Conservation (phyloP, 2,329 filamentous ascomycete species). For the Periconia macrospinosa region DNA sequence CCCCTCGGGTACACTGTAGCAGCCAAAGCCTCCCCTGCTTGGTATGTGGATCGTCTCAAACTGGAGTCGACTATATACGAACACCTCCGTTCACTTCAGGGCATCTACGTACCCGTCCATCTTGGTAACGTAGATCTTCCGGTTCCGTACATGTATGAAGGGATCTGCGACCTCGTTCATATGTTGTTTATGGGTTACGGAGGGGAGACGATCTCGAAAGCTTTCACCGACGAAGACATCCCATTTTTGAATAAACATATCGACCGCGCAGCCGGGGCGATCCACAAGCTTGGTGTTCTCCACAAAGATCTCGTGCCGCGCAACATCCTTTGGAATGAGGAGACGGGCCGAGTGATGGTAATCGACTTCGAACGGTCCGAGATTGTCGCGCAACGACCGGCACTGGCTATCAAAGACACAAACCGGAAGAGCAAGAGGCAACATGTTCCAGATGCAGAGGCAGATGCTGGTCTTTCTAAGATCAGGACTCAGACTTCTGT, state of each 20-base stretch:
- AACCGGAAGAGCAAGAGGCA: too few species aligned
- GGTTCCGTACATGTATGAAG: constrained; percentile 18
- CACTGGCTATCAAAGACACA: constrained; percentile 17
- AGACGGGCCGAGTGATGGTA: constrained; percentile 13
- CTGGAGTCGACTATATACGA: too few species aligned
- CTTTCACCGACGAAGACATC: constrained; percentile 9
- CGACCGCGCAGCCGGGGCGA: constrained; percentile 8
- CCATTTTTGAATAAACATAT: constrained; percentile 4
- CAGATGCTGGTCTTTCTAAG: too few species aligned
- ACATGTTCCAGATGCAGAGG: too few species aligned
- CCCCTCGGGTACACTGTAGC: too few species aligned
- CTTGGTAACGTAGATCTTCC: constrained; percentile 22
- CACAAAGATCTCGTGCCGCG: constrained; percentile 16
- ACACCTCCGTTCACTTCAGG: too few species aligned
- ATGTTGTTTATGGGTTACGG: constrained; percentile 25
- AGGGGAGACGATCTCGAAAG: constrained; percentile 13
- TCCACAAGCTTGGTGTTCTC: constrained; percentile 14
- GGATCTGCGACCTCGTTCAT: constrained; percentile 19
- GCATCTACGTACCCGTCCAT: too few species aligned
- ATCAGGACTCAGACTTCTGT: neutral
- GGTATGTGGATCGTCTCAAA: too few species aligned
- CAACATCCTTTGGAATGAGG: constrained; percentile 20
- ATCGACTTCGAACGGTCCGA: constrained; percentile 25
- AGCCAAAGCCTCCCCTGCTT: too few species aligned
- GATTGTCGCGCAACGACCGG: constrained; percentile 10